phyloP scores from a whole-genome alignment of 2,329 filamentous ascomycete genomes.

The Pseudogymnoascus sp. region DNA sequence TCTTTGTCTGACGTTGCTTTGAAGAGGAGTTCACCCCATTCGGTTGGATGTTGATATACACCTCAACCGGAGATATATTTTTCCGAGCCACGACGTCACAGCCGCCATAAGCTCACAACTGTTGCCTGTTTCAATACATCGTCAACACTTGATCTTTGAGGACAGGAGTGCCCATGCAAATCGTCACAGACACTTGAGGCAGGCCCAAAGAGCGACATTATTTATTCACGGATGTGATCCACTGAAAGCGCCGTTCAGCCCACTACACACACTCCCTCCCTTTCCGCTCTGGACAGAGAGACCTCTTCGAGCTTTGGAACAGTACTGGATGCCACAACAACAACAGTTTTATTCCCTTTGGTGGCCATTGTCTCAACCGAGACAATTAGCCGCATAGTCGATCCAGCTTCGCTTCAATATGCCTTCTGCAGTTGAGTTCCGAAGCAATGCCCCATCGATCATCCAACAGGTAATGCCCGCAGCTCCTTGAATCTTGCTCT shows the following conservation, averaged over 20 bases:
- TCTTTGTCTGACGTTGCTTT: background rate
- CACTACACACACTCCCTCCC: background rate
- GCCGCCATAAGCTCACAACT: background rate
- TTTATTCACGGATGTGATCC: background rate
- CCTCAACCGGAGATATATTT: background rate
- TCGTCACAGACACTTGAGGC: background rate
- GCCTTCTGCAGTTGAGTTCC: slow-evolving; percentile 14
- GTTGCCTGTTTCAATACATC: background rate
- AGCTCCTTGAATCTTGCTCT: background rate
- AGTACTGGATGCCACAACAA: background rate
- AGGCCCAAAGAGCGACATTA: background rate
- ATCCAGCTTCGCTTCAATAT: slow-evolving; percentile 10
- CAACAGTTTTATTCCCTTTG: background rate
- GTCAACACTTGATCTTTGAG: slow-evolving; percentile 1
- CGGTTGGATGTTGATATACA: background rate
- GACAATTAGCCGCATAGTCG: background rate
- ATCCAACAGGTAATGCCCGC: slow-evolving; percentile 21
- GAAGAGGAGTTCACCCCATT: background rate
- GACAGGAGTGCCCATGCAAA: background rate
- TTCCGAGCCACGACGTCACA: slow-evolving; percentile 5
- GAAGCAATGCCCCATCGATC: slow-evolving; percentile 17
- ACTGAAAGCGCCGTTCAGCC: background rate
- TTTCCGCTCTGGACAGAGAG: background rate
- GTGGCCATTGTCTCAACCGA: background rate
- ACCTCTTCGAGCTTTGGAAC: background rate